A percentile compares a stretch with the other conserved stretches of the same genome.
Evolutionary conservation across 2,329 filamentous ascomycete species (phyloP).

Genomic region (Epichloe aotearoae): DNA sequence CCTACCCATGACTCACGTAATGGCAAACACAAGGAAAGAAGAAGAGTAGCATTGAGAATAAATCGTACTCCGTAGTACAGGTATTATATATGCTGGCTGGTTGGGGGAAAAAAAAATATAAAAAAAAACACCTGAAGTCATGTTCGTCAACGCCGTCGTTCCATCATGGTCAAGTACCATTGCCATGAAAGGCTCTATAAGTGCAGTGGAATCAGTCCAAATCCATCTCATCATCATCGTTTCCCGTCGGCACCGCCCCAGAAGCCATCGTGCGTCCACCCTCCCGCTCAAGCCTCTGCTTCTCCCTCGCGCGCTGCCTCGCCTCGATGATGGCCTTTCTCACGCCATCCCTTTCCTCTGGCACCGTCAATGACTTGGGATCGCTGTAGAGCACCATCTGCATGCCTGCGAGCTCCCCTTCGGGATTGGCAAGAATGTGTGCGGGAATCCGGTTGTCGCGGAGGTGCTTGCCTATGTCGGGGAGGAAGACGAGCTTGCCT

Average conservation of each 20-base stretch:
- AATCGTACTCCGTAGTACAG: background rate
- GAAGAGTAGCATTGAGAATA: background rate
- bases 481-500: conserved; percentile 61
- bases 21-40: background rate
- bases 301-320: conserved; percentile 51
- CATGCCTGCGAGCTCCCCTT: conserved; percentile 45
- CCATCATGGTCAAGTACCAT: background rate
- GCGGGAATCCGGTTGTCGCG: conserved; percentile 55
- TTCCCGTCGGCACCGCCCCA: conserved; percentile 8
- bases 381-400: conserved; percentile 77
- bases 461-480: conserved; percentile 75
- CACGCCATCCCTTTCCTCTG: conserved; percentile 63
- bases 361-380: conserved; percentile 61
- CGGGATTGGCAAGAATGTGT: conserved; percentile 45
- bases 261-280: conserved; percentile 5
- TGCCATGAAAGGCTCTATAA: background rate
- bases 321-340: conserved; percentile 75
- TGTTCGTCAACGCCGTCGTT: no score
- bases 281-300: conserved; percentile 31
- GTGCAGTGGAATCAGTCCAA: conserved; percentile 30
- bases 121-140: background rate
- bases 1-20: background rate
- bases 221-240: conserved; percentile 55
- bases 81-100: background rate
- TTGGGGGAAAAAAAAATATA: no score